Base-by-base conservation (phyloP, 2,329 filamentous ascomycete species). In the Beauveria bassiana region DNA sequence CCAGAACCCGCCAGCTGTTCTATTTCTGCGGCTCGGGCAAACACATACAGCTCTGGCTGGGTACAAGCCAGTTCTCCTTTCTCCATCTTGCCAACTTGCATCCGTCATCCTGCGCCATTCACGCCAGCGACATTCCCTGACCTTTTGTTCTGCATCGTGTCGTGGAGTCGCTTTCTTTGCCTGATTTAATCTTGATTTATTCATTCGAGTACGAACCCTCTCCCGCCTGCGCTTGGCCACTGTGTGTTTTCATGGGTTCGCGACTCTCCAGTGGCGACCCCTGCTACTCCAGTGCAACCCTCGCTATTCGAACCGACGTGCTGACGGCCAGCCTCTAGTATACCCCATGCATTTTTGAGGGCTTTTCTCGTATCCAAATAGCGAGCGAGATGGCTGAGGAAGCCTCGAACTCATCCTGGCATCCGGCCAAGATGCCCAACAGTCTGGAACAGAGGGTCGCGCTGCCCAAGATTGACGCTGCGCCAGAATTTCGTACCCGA, bases 391-490 rank as follows among this genome's bases (percentile, higher is more conserved):
- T 78, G 76, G 73, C 72, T 66, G 68, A 69, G 65, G 74, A 73
- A 68, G 65, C 67, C 61, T 66, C 70, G 61, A 70, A 69, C 64
- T 68, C 74, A 58, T 71, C 74, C 67, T 77, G 75, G 75, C 73
- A 77, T 65, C 74, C 75, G 65, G 74, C 75, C 55, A 66, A 74
- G 62, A 74, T 77, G 70, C 76, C 77, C 40, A 71, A 72, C 62
- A 66, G 63, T 60, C 61, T 61, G 60, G 51, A 61, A 18, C 59
- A 61, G 51, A 61, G 2, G 38, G 18, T 47, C 16, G 59, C 59
- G 31, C 50, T 28, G 43, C 28, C 38, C 18, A 26, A 46, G 5
- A 14, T 46, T 7, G 38, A 43, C 31, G 50, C 24, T n/a, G 16
- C 50, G 9, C 38, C 22, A 22, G 40, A 45, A 26, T 22, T 38